A percentile compares a stretch with the other conserved stretches of the same genome.
These are phyloP conservation scores for Bassia scoparia DNA, from an alignment of 148 eudicot species.

Conservation along the genomic window DNA sequence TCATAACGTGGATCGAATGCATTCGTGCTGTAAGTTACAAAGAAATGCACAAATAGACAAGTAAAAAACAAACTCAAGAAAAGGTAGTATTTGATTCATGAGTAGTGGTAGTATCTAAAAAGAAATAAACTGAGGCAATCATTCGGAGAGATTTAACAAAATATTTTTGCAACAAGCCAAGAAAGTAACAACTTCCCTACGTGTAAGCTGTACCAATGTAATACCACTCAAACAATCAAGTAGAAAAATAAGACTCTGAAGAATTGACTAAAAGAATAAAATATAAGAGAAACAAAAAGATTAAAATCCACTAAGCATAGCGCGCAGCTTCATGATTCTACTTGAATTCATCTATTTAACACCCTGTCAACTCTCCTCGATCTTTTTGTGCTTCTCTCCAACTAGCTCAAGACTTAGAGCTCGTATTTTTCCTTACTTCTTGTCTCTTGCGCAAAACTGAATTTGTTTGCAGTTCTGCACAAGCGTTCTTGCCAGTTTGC, in stretches of 20 bases:
- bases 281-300: constrained; percentile 5
- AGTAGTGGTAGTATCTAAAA: too few species aligned
- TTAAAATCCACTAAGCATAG: constrained; percentile 26
- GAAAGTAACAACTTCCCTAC: too few species aligned
- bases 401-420: constrained; percentile 46
- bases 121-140: too few species aligned
- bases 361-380: constrained; percentile 47
- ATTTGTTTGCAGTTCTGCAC: constrained; percentile 46
- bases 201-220: too few species aligned
- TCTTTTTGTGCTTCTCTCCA: constrained; percentile 45
- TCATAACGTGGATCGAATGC: too few species aligned
- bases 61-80: too few species aligned
- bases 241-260: constrained; percentile 4
- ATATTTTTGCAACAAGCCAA: too few species aligned
- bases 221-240: too few species aligned
- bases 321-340: constrained; percentile 34
- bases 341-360: constrained; percentile 35
- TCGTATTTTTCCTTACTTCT: constrained; percentile 52
- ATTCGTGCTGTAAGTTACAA: too few species aligned
- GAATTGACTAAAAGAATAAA: neutral
- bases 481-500: constrained; percentile 45
- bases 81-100: too few species aligned
- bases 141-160: too few species aligned
- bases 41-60: too few species aligned
- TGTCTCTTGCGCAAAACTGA: constrained; percentile 40